Percentiles rank a stretch among this genome's conserved stretches.
phyloP scores from a whole-genome alignment of 306 rosid species.

The Ceratonia siliqua region DNA sequence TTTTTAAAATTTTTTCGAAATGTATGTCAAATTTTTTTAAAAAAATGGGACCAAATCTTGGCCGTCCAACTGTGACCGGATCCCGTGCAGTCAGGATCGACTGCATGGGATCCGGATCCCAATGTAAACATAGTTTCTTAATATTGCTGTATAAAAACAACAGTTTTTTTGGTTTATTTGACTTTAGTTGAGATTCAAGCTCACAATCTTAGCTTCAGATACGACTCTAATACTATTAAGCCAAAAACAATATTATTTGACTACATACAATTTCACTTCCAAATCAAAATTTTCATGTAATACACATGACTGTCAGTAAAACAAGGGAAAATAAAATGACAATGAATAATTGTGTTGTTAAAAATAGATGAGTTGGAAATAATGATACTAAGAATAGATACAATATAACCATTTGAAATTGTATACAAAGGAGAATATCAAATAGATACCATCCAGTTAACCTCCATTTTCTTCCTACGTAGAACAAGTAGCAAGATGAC shows the following conservation, averaged over 20 bases:
- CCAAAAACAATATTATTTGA: background rate
- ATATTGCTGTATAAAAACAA: background rate
- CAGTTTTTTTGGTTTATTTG: too few relatives aligned
- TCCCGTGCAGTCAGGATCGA: too few relatives aligned
- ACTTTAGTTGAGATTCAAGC: too few relatives aligned
- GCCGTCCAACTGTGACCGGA: too few relatives aligned
- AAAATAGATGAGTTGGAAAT: background rate
- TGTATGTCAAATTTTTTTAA: too few relatives aligned
- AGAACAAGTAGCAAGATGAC: background rate
- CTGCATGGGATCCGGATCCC: too few relatives aligned
- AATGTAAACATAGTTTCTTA: too few relatives aligned
- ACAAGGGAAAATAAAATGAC: background rate
- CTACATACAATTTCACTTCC: background rate
- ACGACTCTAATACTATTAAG: too few relatives aligned
- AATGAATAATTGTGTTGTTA: background rate
- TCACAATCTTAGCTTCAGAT: too few relatives aligned
- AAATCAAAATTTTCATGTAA: conserved; percentile 1
- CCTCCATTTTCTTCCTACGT: background rate
- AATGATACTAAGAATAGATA: background rate
- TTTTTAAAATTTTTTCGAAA: too few relatives aligned
- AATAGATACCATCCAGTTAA: background rate
- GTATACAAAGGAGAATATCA: background rate
- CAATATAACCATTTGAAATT: background rate
- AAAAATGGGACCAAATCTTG: too few relatives aligned
- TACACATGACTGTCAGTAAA: background rate